Base-by-base conservation (phyloP, 2,329 filamentous ascomycete genomes). In the Penicillium sp. region DNA sequence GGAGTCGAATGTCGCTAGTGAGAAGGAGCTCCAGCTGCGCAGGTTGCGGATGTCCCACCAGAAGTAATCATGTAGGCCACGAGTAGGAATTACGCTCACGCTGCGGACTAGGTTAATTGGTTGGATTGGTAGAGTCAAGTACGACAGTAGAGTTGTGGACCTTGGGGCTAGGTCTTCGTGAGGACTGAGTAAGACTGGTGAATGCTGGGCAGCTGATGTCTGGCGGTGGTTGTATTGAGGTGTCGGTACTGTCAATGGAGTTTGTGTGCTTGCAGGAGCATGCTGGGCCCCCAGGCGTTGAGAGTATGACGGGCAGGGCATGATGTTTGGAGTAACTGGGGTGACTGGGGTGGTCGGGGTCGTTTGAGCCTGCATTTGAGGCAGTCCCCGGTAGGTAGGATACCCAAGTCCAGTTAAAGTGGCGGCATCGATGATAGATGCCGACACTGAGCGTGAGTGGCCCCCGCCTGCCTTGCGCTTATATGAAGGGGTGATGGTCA, bases 1-100 rank as follows among this genome's bases (percentile, higher is more conserved):
- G 6, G 84, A 79, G 63, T 88, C 81, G 70, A 97, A 87, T 55
- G 87, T 85, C 52, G 81, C 74, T 11, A 89, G 78, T 62, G 85
- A 90, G 82, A 97, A 97, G 64, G 85, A 83, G 50, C 83, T 83
- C 93, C 93, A 97, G 59, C 86, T 83, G 60, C 90, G 86, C 63
- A 97, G 81, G 71, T 95, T 93, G 64, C 93, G 89, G 56, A 96
- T 83, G 69, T 97, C 93, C 89, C 91, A 97, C 93, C 93, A 97
- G 74, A 93, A 96, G 78, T 96, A 87, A 72, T 88, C 90, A 66
- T 88, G 74, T 81, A 83, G 68, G 81, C 86, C 72, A 85, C 89
- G 61, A 80, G 84, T 67, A 81, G 79, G 61, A 76, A 86, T 71
- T 70, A 88, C 87, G 57, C 88, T 89, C 63, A 93, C 84, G 63